phyloP scores from a whole-genome alignment of 164 flowering plant genomes.

The Hamamelis virginiana region DNA sequence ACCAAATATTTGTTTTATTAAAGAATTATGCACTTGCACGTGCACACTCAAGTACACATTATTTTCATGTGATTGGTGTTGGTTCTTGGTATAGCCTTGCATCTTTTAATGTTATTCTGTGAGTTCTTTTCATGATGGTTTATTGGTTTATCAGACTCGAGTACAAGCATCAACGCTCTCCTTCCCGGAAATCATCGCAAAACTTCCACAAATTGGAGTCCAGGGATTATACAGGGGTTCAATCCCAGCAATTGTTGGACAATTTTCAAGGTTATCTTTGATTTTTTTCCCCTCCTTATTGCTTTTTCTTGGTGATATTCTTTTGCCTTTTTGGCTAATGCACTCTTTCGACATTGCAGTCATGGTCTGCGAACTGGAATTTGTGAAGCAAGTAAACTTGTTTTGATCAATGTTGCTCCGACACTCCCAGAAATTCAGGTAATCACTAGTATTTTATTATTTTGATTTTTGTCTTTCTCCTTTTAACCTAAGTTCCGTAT shows the following conservation, averaged over 20 bases:
- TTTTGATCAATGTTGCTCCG: conserved; percentile 82
- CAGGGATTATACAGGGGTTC: conserved; percentile 88
- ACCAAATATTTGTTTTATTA: neutral
- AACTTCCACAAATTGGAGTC: conserved; percentile 83
- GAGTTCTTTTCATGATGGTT: conserved; percentile 4
- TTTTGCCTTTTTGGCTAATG: conserved; percentile 6
- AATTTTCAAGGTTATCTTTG: conserved; percentile 76
- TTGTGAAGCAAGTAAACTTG: conserved; percentile 86
- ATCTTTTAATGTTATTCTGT: neutral
- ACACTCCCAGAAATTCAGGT: conserved; percentile 92
- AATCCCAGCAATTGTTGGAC: conserved; percentile 91
- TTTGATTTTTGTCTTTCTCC: neutral
- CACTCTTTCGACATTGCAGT: conserved; percentile 41
- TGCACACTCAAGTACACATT: neutral
- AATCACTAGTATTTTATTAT: conserved; percentile 3
- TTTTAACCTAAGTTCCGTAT: neutral
- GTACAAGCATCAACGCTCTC: conserved; percentile 95
- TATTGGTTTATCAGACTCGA: conserved; percentile 59
- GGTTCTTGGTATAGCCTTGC: neutral
- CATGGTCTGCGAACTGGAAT: conserved; percentile 99
- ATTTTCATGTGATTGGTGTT: neutral
- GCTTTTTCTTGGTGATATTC: conserved; percentile 6
- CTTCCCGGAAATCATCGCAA: conserved; percentile 78
- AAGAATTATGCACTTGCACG: neutral
- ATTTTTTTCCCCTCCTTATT: conserved; percentile 8